A percentile compares a stretch with the other conserved stretches of the same genome.
Conservation (phyloP, 2,329 filamentous ascomycete genomes). For the Colletotrichum sp. region DNA sequence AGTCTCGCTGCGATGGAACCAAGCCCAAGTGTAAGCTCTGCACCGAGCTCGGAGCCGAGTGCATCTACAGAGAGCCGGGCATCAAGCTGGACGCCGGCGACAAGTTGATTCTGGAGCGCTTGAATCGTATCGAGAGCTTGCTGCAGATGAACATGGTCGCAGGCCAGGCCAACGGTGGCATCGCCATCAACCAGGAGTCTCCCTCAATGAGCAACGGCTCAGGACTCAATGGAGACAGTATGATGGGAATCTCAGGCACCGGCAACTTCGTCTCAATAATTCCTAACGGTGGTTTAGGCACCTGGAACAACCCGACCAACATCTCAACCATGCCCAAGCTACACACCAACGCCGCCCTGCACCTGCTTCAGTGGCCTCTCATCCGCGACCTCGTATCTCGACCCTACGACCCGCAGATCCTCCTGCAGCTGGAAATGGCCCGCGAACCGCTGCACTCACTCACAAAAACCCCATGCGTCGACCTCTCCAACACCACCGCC, state of each 20-base stretch:
- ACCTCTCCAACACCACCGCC: slow-evolving; percentile 74
- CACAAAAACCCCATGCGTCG: slow-evolving; percentile 69
- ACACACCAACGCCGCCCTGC: slow-evolving; percentile 80
- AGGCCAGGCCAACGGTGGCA: slow-evolving; percentile 49
- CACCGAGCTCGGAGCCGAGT: slow-evolving; percentile 81
- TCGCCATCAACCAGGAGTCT: slow-evolving; percentile 65
- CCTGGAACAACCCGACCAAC: slow-evolving; percentile 71
- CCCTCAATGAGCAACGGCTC: slow-evolving; percentile 70
- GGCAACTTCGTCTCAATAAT: slow-evolving; percentile 59
- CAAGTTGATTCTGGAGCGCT: slow-evolving; percentile 81
- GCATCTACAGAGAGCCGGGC: slow-evolving; percentile 83
- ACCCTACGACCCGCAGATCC: slow-evolving; percentile 81
- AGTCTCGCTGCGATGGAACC: slow-evolving; percentile 79
- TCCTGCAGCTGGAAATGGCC: slow-evolving; percentile 82
- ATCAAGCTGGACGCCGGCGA: slow-evolving; percentile 89
- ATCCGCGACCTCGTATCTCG: slow-evolving; percentile 79
- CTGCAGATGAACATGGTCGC: slow-evolving; percentile 72
- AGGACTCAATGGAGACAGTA: slow-evolving; percentile 62
- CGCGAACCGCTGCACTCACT: slow-evolving; percentile 75
- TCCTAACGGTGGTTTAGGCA: slow-evolving; percentile 71
- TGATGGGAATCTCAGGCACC: slow-evolving; percentile 49
- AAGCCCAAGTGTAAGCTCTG: slow-evolving; percentile 87
- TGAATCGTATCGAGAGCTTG: slow-evolving; percentile 78
- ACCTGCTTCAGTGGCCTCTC: slow-evolving; percentile 80
- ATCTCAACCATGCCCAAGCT: slow-evolving; percentile 88